These are phyloP conservation scores for Scutellaria galericulata DNA, from an alignment of 257 asterid species.

Conservation along the genomic window DNA sequence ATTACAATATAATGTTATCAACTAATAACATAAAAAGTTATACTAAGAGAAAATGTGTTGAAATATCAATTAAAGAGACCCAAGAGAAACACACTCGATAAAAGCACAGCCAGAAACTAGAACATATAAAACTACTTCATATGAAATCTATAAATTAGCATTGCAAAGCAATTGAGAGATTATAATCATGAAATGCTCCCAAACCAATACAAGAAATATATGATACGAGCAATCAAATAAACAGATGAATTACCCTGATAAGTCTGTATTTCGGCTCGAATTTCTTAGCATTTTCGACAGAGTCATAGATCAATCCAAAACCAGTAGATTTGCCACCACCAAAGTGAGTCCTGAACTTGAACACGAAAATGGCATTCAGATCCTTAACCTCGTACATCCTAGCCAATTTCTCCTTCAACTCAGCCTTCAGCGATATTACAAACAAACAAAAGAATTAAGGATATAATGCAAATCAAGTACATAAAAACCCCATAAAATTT, in stretches of 20 bases:
- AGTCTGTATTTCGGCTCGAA: conserved; percentile 90
- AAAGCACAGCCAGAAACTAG: not conserved
- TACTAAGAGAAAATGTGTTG: too few species aligned
- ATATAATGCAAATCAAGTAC: not conserved
- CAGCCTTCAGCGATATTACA: conserved; percentile 47
- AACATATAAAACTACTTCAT: not conserved
- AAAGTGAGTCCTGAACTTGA: conserved; percentile 79
- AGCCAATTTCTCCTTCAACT: conserved; percentile 72
- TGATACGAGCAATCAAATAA: not conserved
- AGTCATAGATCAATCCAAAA: conserved; percentile 82
- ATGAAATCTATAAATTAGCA: not conserved
- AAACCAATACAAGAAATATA: not conserved
- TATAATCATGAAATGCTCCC: not conserved
- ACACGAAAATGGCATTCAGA: conserved; percentile 67
- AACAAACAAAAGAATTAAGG: not conserved
- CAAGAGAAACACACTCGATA: not conserved
- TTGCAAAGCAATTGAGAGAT: not conserved
- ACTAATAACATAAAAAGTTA: not conserved
- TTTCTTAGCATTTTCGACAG: conserved; percentile 79
- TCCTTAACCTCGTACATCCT: conserved; percentile 72
- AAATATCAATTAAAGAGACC: not conserved
- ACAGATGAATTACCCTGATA: conserved; percentile 61
- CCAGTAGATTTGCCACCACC: conserved; percentile 90
- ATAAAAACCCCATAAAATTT: not conserved
- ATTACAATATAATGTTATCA: too few species aligned